These are phyloP conservation scores for Auriculariales sp. DNA, from an alignment of 768 basidiomycete genomes.

Conservation along the genomic window DNA sequence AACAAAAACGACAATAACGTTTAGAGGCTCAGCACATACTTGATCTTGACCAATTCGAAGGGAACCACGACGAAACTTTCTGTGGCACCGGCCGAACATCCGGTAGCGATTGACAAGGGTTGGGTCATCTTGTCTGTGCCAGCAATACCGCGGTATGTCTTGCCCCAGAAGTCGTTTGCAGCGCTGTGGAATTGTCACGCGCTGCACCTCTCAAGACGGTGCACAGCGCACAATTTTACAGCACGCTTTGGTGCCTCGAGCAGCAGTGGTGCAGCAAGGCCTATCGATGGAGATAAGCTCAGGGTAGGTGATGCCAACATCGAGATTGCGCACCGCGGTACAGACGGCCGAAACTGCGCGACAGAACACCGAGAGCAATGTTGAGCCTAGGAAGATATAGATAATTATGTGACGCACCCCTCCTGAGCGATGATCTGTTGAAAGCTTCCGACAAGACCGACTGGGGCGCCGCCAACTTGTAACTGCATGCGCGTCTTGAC, in stretches of 20 bases:
- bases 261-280: slow-evolving; percentile 88
- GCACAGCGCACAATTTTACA: slow-evolving; percentile 67
- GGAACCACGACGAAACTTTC: slow-evolving; percentile 92
- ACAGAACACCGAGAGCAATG: slow-evolving; percentile 1
- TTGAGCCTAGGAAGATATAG: slow-evolving; percentile 7
- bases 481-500: slow-evolving; percentile 98
- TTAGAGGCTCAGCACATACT: slow-evolving; percentile 22
- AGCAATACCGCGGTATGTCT: slow-evolving; percentile 42
- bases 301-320: not conserved
- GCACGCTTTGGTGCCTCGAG: slow-evolving; percentile 97
- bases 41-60: slow-evolving; percentile 90
- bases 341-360: slow-evolving; percentile 52
- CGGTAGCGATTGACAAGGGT: slow-evolving; percentile 74
- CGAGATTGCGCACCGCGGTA: slow-evolving; percentile 54
- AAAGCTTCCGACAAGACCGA: slow-evolving; percentile 75
- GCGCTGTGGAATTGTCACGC: too few species aligned
- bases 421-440: slow-evolving; percentile 73
- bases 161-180: slow-evolving; percentile 94
- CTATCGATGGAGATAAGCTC: slow-evolving; percentile 18
- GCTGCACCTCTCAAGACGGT: too few species aligned
- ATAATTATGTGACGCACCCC: slow-evolving; percentile 52
- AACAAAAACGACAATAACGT: not conserved
- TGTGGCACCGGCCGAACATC: slow-evolving; percentile 88
- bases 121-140: slow-evolving; percentile 83
- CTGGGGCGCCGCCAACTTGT: slow-evolving; percentile 63